Evolutionary conservation across 2,329 filamentous ascomycete species (phyloP).

Genomic region (Chalara sp.): DNA sequence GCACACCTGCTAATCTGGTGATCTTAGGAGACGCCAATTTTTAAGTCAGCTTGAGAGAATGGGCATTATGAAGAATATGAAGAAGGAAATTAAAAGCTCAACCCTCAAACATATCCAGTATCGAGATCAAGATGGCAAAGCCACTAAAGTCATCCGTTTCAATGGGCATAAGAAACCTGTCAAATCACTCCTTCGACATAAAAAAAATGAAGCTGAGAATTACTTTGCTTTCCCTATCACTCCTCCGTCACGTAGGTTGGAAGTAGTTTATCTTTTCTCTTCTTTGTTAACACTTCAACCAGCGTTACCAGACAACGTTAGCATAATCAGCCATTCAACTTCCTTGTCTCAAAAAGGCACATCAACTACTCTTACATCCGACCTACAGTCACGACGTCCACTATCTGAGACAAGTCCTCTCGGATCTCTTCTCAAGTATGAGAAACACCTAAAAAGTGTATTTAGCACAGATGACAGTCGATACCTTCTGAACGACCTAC

Average conservation of each 20-base stretch:
- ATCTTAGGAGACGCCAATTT: constrained; percentile 3
- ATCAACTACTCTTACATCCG: not conserved
- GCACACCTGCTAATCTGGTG: too few species aligned
- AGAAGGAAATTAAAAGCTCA: constrained; percentile 5
- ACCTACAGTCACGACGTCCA: not conserved
- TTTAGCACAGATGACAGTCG: constrained; percentile 5
- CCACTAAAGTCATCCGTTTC: constrained; percentile 6
- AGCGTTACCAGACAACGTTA: constrained; percentile 13
- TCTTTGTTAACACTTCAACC: constrained; percentile 3
- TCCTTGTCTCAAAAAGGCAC: not conserved
- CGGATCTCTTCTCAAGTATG: constrained; percentile 8
- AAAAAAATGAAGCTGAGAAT: constrained; percentile 6
- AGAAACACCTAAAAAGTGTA: not conserved
- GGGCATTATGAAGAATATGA: constrained; percentile 8
- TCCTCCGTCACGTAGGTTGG: constrained; percentile 10
- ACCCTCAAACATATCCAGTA: constrained; percentile 8
- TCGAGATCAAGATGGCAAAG: constrained; percentile 7
- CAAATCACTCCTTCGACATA: constrained; percentile 8
- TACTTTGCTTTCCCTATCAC: not conserved
- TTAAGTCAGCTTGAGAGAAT: constrained; percentile 8
- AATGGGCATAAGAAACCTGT: constrained; percentile 9
- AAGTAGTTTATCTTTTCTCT: not conserved
- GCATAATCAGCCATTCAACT: constrained; percentile 11
- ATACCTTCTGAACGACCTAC: constrained; percentile 12
- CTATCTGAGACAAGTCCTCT: not conserved